phyloP scores from a whole-genome alignment of 345 rosid genomes.

The Psidium guajava region DNA sequence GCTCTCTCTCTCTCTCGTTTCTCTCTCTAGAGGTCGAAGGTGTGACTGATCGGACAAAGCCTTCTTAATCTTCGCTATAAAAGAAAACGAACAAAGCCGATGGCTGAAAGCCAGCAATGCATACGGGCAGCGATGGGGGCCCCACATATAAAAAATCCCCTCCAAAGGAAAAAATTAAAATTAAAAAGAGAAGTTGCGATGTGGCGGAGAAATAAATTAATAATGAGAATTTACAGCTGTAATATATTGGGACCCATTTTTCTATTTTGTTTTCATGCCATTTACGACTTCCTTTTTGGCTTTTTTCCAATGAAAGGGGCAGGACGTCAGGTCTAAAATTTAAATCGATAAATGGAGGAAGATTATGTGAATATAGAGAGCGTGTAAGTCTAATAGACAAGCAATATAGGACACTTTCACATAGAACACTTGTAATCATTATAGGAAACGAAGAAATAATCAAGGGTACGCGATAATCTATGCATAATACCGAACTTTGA shows the following conservation, averaged over 20 bases:
- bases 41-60: conserved; percentile 4
- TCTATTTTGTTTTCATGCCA: neutral
- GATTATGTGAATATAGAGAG: too few relatives aligned
- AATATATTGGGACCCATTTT: neutral
- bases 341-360: too few relatives aligned
- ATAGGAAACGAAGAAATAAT: too few relatives aligned
- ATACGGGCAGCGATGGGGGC: conserved; percentile 30
- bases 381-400: too few relatives aligned
- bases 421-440: too few relatives aligned
- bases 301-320: too few relatives aligned
- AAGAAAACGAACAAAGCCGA: conserved; percentile 21
- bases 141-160: conserved; percentile 8
- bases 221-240: neutral
- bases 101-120: conserved; percentile 34
- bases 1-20: neutral
- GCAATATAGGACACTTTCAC: too few relatives aligned
- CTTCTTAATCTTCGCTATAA: neutral
- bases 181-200: neutral
- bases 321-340: too few relatives aligned
- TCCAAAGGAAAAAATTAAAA: neutral
- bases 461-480: too few relatives aligned
- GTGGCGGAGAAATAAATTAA: neutral
- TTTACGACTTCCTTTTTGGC: neutral
- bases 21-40: conserved; percentile 1
- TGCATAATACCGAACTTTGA: too few relatives aligned